Base-by-base conservation (phyloP, 1,284 basidiomycete genomes). In the Heterobasidion irregulare region DNA sequence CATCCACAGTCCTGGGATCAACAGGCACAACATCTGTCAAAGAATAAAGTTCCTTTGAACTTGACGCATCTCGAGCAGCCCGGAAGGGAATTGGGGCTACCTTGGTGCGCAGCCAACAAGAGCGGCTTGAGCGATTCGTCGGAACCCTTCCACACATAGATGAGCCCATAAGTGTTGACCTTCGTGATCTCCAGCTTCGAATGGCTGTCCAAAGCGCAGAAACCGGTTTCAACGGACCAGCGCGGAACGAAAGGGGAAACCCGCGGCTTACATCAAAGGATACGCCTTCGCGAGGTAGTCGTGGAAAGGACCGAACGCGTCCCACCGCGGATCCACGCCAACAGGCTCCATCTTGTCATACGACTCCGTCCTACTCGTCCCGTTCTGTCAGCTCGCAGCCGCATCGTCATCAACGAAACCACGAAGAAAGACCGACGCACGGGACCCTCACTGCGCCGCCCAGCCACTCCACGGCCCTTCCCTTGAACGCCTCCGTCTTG, bases 81-180 rank as follows among this genome's bases (percentile, higher is more conserved):
- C n/a, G 47, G 26, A 36, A 9, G 13, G 8, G 7, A 12, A 38
- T 10, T 5, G 1, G 45, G 47, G 64, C 58, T 53, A 75, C 82
- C 84, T 72, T 87, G 83, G 64, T 89, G 86, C 0, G 75, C 84
- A 16, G 79, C 75, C 41, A 91, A 67, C 41, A 89, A 72, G 2
- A 88, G 63, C 0, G 87, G 88, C 65, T 88, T 84, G 57, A 87
- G 70, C 6, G 68, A 66, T 1, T 64, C 48, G 57, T 84, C 73
- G 0, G 75, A 74, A 44, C 88, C 89, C 45, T 73, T 65, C 79
- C 84, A 86, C 10, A 77, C 76, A 62, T 78, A 88, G 0, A 89
- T 71, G 15, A 89, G 66, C 0, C 82, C 88, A 57, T 83, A 82
- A 0, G 80, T 79, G 62, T 85, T 83, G 58, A 90, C 79, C 58